A percentile compares a stretch with the other conserved stretches of the same genome.
These are phyloP conservation scores for Phenoliferia sp. DNA, from an alignment of 1,284 basidiomycete species.

Conservation along the genomic window DNA sequence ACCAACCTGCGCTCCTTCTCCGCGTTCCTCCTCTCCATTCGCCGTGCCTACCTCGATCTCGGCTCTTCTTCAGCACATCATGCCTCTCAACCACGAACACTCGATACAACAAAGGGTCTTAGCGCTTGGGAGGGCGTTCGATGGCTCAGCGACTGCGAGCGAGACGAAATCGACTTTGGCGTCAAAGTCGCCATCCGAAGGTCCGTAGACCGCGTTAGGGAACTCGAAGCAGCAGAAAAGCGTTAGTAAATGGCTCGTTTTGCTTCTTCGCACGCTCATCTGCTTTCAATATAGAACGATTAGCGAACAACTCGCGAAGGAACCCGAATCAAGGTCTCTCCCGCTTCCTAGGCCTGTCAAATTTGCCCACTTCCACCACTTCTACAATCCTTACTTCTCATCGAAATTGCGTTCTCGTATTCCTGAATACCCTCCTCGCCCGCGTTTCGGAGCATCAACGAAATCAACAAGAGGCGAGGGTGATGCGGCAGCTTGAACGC, in stretches of 20 bases:
- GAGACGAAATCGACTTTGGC: constrained; percentile 86
- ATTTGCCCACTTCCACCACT: constrained; percentile 59
- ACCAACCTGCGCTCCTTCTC: constrained; percentile 55
- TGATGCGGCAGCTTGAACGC: constrained; percentile 72
- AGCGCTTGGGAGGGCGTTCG: constrained; percentile 61
- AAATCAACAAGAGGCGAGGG: constrained; percentile 80
- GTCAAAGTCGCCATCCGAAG: constrained; percentile 72
- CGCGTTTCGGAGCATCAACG: constrained; percentile 71
- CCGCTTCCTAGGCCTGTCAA: constrained; percentile 51
- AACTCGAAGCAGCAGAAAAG: constrained; percentile 78
- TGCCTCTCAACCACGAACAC: constrained; percentile 50
- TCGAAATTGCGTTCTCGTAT: constrained; percentile 77
- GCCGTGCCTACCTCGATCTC: constrained; percentile 72
- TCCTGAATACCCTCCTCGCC: constrained; percentile 69
- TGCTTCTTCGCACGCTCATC: no score
- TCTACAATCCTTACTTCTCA: constrained; percentile 71
- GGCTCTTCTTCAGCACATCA: constrained; percentile 45
- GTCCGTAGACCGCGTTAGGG: constrained; percentile 74
- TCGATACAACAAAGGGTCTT: constrained; percentile 52
- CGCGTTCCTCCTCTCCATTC: constrained; percentile 62
- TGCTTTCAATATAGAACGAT: constrained; percentile 27
- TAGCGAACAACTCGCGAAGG: constrained; percentile 25
- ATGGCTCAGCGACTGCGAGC: constrained; percentile 72
- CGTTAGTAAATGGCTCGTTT: no score
- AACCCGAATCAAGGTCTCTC: constrained; percentile 9